These are phyloP conservation scores for Erysimum cheiranthoides DNA, from an alignment of 345 rosid species.

Conservation along the genomic window DNA sequence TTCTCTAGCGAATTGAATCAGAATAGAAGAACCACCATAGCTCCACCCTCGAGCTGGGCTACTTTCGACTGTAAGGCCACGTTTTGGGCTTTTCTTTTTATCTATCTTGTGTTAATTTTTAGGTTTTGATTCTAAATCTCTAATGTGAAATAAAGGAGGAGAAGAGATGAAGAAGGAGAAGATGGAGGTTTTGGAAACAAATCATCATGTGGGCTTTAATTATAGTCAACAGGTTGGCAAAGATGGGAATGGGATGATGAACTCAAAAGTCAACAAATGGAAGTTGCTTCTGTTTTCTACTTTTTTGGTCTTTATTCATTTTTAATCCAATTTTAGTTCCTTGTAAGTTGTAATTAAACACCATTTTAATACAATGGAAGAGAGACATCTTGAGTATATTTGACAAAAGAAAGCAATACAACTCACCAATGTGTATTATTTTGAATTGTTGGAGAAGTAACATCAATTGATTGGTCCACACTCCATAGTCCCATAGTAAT, in stretches of 20 bases:
- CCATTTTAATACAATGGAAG: conserved; percentile 8
- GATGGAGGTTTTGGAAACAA: conserved; percentile 15
- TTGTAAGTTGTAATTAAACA: conserved; percentile 38
- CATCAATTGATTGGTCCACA: conserved; percentile 12
- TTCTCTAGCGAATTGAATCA: conserved; percentile 33
- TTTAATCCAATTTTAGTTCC: conserved; percentile 35
- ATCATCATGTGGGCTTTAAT: conserved; percentile 29
- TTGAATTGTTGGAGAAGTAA: conserved; percentile 35
- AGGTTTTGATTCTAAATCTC: conserved; percentile 10
- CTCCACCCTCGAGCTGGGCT: conserved; percentile 63
- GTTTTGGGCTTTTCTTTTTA: background rate
- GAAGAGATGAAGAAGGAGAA: conserved; percentile 30
- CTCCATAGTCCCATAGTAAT: background rate
- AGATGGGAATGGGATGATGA: conserved; percentile 33
- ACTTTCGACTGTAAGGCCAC: conserved; percentile 67
- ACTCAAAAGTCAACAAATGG: conserved; percentile 21
- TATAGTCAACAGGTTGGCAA: conserved; percentile 38
- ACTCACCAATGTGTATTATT: conserved; percentile 25
- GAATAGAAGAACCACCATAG: conserved; percentile 40
- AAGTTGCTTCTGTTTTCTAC: conserved; percentile 28
- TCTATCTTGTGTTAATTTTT: background rate
- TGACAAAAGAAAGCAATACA: conserved; percentile 18
- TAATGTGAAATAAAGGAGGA: conserved; percentile 42
- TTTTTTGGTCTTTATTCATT: background rate
- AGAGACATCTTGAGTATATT: conserved; percentile 24